phyloP scores from a whole-genome alignment of 116 monocot genomes.

The Zostera marina region DNA sequence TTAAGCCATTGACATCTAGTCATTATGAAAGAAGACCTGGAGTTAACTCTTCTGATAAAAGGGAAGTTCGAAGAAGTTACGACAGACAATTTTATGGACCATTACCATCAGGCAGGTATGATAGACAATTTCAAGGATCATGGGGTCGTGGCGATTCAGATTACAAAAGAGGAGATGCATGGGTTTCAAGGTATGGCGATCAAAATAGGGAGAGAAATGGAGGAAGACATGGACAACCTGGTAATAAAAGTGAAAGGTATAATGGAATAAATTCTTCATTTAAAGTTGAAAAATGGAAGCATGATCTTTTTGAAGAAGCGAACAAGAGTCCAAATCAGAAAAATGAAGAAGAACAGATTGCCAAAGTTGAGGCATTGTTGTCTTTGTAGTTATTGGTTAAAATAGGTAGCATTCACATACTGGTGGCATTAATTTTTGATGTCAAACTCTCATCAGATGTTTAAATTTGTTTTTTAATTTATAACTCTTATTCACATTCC shows the following conservation, averaged over 20 bases:
- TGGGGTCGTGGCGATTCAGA: conserved; percentile 17
- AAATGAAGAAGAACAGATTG: conserved; percentile 91
- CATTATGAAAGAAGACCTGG: conserved; percentile 7
- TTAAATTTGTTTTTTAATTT: too few relatives aligned
- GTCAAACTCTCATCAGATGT: too few relatives aligned
- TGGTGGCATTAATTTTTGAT: too few relatives aligned
- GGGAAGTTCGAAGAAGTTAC: conserved; percentile 17
- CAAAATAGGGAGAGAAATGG: conserved; percentile 30
- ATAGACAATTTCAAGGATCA: conserved; percentile 6
- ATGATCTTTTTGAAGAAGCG: conserved; percentile 71
- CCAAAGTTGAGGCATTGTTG: conserved; percentile 74
- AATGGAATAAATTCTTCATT: conserved; percentile 14
- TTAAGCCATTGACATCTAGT: neutral
- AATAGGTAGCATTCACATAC: too few relatives aligned
- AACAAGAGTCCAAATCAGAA: conserved; percentile 53
- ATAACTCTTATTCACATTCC: too few relatives aligned
- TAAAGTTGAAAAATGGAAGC: conserved; percentile 74
- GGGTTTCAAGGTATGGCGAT: conserved; percentile 10
- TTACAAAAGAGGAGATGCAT: conserved; percentile 18
- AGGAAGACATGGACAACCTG: conserved; percentile 20
- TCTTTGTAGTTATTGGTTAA: conserved; percentile 14
- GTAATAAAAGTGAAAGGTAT: conserved; percentile 17
- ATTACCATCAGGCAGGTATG: conserved; percentile 12
- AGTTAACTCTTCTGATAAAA: conserved; percentile 10
- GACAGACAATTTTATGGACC: conserved; percentile 2